phyloP scores from a whole-genome alignment of 225 moss, liverwort and hornwort species.

The Thuidium tamariscinum region DNA sequence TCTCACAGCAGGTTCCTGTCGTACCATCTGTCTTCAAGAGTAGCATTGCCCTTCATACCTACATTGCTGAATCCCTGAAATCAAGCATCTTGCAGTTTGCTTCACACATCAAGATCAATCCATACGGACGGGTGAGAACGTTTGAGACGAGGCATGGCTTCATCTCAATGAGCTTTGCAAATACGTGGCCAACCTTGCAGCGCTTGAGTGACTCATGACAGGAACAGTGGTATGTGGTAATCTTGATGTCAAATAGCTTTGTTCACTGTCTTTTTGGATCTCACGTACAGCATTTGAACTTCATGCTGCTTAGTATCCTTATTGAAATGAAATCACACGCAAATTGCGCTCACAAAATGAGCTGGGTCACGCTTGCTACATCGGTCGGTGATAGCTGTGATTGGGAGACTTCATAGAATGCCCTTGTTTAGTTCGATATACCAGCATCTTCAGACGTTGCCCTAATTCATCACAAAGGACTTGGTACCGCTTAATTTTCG shows the following conservation, averaged over 20 bases:
- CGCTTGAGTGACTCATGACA: background rate
- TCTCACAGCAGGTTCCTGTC: background rate
- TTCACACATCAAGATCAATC: too few species aligned
- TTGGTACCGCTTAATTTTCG: background rate
- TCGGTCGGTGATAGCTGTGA: background rate
- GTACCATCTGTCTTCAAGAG: background rate
- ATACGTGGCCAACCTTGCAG: background rate
- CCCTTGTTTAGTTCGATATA: background rate
- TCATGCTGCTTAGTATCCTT: background rate
- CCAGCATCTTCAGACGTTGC: background rate
- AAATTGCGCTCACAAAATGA: background rate
- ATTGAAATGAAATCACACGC: background rate
- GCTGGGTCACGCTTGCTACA: background rate
- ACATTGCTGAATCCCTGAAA: background rate
- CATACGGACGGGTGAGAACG: too few species aligned
- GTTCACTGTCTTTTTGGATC: background rate
- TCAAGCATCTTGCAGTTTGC: background rate
- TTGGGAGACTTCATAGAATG: background rate
- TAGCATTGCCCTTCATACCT: background rate
- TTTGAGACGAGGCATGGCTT: slow-evolving; percentile 24
- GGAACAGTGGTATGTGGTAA: background rate
- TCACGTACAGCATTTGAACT: background rate
- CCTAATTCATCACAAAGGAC: background rate
- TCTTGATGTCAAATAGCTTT: background rate
- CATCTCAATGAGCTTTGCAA: background rate